phyloP scores from a whole-genome alignment of 306 rosid genomes.

The Quercus engelmannii region DNA sequence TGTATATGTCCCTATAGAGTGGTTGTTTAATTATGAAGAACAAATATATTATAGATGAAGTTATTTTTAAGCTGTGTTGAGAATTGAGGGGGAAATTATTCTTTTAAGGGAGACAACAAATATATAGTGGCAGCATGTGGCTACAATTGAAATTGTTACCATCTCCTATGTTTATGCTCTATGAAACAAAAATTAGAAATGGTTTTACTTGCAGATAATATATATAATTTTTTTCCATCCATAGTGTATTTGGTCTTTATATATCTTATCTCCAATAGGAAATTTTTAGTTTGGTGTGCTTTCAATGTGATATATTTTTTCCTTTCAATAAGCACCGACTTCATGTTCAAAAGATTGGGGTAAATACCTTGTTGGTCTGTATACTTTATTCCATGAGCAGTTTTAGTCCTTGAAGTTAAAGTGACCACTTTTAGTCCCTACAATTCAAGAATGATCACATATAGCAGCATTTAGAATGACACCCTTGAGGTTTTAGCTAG shows the following conservation, averaged over 20 bases:
- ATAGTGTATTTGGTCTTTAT: background rate
- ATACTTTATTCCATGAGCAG: no score
- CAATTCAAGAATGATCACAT: no score
- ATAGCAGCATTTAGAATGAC: no score
- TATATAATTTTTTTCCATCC: background rate
- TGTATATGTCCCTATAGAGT: slow-evolving; percentile 8
- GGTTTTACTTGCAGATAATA: background rate
- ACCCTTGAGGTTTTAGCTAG: no score
- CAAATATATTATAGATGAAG: background rate
- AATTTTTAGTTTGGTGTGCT: background rate
- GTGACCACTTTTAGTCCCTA: no score
- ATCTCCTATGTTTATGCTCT: background rate
- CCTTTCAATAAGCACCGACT: background rate
- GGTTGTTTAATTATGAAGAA: background rate
- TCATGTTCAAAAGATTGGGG: background rate
- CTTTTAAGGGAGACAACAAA: background rate
- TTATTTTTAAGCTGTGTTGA: background rate
- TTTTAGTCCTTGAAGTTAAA: no score
- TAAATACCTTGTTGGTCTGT: no score
- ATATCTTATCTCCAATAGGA: background rate
- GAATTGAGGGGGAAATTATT: background rate
- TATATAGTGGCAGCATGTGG: background rate
- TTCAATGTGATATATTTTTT: background rate
- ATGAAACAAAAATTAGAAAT: background rate
- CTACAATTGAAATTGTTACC: background rate